These are phyloP conservation scores for Coemansia sp. DNA, from an alignment of 192 early-diverging fungal species.

Conservation along the genomic window DNA sequence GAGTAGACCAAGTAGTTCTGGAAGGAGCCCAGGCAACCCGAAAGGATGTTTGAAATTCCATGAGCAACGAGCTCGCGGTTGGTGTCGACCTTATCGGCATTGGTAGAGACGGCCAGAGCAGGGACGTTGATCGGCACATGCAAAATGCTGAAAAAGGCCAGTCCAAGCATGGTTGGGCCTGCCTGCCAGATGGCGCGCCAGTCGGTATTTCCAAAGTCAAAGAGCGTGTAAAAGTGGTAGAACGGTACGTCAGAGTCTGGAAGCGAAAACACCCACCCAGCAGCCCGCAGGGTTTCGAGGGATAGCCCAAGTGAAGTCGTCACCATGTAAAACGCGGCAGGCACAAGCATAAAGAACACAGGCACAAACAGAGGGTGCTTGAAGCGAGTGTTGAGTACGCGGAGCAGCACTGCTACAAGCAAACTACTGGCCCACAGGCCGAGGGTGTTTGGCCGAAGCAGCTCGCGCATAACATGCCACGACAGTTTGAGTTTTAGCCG, in stretches of 20 bases:
- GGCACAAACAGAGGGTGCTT: constrained; percentile 86
- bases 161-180: constrained; percentile 86
- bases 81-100: constrained; percentile 82
- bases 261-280: constrained; percentile 84
- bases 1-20: constrained; percentile 94
- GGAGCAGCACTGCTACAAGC: constrained; percentile 66
- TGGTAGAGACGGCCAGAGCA: constrained; percentile 88
- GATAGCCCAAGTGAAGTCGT: constrained; percentile 61
- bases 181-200: constrained; percentile 67
- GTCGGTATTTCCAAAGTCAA: constrained; percentile 65
- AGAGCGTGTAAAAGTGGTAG: constrained; percentile 79
- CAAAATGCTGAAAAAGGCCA: constrained; percentile 94
- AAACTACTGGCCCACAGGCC: constrained; percentile 80
- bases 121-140: constrained; percentile 99
- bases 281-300: constrained; percentile 64
- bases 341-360: constrained; percentile 82
- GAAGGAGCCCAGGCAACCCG: constrained; percentile 74
- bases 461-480: constrained; percentile 57
- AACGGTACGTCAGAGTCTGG: constrained; percentile 74
- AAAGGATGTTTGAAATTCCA: constrained; percentile 82
- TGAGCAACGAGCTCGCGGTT: constrained; percentile 93
- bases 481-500: constrained; percentile 62
- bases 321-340: constrained; percentile 70
- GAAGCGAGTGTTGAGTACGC: constrained; percentile 65
- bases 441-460: constrained; percentile 70